These are phyloP conservation scores for Starmerella cellae DNA, from an alignment of 805 yeast species.

Conservation along the genomic window DNA sequence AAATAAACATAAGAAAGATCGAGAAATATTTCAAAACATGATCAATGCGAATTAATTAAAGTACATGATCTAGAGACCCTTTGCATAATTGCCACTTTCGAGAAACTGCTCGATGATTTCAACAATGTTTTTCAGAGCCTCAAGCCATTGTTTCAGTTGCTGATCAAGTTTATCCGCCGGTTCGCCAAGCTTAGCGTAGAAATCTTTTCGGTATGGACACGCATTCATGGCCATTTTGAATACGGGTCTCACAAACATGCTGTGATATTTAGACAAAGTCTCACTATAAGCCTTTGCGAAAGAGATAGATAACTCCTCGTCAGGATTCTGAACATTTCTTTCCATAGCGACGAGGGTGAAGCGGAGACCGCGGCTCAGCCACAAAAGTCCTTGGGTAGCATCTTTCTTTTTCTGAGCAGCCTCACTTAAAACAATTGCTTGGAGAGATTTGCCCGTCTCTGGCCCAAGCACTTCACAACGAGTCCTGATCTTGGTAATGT, in stretches of 20 bases:
- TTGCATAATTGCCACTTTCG: constrained; percentile 71
- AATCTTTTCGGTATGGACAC: constrained; percentile 79
- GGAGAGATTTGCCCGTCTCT: constrained; percentile 53
- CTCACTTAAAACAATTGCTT: constrained; percentile 64
- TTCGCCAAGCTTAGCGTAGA: constrained; percentile 67
- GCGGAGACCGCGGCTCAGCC: constrained; percentile 71
- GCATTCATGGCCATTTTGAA: constrained; percentile 92
- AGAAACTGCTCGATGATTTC: constrained; percentile 60
- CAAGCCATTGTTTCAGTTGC: constrained; percentile 62
- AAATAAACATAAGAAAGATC: too few relatives aligned
- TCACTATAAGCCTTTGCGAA: constrained; percentile 75
- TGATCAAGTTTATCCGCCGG: constrained; percentile 40
- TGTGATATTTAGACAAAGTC: constrained; percentile 71
- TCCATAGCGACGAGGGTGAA: constrained; percentile 86
- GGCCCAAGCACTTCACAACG: constrained; percentile 34
- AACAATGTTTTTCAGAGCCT: constrained; percentile 63
- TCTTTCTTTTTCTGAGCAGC: constrained; percentile 50
- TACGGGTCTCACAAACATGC: constrained; percentile 68
- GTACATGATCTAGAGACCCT: constrained; percentile 69
- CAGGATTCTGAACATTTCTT: constrained; percentile 53
- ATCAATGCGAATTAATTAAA: too few relatives aligned
- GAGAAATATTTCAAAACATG: too few relatives aligned
- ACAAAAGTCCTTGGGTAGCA: constrained; percentile 81
- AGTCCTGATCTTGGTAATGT: constrained; percentile 60
- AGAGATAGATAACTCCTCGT: constrained; percentile 53